These are phyloP conservation scores for Chrysosporium keratinophilum DNA, from an alignment of 2,329 filamentous ascomycete species.

Conservation along the genomic window DNA sequence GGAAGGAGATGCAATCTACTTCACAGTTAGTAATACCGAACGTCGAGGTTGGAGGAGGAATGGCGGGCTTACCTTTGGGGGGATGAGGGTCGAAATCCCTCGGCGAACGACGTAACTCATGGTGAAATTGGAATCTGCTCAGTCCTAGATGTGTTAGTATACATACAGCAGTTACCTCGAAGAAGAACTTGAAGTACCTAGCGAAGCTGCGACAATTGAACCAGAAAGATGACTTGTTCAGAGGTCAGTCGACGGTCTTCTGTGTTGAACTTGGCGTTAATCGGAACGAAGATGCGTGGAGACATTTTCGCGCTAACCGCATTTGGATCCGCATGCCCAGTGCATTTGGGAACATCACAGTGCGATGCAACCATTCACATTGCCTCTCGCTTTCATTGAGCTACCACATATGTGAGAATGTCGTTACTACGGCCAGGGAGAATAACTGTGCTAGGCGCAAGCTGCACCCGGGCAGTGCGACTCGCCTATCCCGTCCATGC, in stretches of 20 bases:
- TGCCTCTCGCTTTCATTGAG: background rate
- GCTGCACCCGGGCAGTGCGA: slow-evolving; percentile 27
- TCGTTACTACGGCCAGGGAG: slow-evolving; percentile 52
- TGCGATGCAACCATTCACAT: background rate
- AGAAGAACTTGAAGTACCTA: background rate
- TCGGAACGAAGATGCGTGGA: slow-evolving; percentile 11
- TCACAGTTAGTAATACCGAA: slow-evolving; percentile 31
- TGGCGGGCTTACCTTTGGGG: slow-evolving; percentile 67
- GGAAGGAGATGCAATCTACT: slow-evolving; percentile 69
- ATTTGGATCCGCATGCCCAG: slow-evolving; percentile 1
- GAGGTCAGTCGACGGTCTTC: slow-evolving; percentile 3
- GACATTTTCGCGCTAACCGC: slow-evolving; percentile 10
- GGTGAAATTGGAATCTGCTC: slow-evolving; percentile 40
- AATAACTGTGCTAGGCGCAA: slow-evolving; percentile 20
- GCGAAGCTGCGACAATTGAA: slow-evolving; percentile 4
- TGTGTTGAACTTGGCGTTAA: slow-evolving; percentile 8
- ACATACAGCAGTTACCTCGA: background rate
- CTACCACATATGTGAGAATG: slow-evolving; percentile 40
- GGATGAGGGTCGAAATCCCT: slow-evolving; percentile 95
- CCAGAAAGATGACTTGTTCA: background rate
- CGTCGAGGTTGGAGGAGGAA: slow-evolving; percentile 15
- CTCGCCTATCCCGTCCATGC: slow-evolving; percentile 27
- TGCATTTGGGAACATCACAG: background rate
- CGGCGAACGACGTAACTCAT: slow-evolving; percentile 91
- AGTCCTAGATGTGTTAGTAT: slow-evolving; percentile 20